A percentile compares a stretch with the other conserved stretches of the same genome.
phyloP scores from a whole-genome alignment of 2,329 filamentous ascomycete species.

The Fusarium lateritium region DNA sequence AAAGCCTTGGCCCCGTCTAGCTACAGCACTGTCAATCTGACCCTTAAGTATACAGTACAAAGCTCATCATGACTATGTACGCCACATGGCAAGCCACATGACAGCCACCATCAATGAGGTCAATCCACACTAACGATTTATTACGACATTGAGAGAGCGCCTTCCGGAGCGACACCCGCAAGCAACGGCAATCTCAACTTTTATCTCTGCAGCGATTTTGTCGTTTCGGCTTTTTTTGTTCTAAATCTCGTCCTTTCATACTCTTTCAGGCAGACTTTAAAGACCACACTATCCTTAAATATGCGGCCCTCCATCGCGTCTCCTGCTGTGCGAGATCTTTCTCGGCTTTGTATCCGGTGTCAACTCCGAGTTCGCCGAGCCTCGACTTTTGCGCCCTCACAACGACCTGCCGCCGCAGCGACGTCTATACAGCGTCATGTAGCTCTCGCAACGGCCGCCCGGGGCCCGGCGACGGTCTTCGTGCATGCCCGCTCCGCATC shows the following conservation, averaged over 20 bases:
- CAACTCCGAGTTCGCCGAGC: slow-evolving; percentile 50
- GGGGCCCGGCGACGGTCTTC: slow-evolving; percentile 6
- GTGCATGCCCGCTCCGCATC: slow-evolving; percentile 30
- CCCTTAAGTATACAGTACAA: neutral
- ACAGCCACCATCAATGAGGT: slow-evolving; percentile 23
- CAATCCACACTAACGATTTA: slow-evolving; percentile 28
- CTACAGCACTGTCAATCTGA: neutral
- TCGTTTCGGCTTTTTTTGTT: neutral
- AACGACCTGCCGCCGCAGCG: slow-evolving; percentile 27
- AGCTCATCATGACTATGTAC: neutral
- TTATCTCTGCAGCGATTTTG: neutral
- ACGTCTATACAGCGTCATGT: slow-evolving; percentile 15
- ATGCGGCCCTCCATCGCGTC: slow-evolving; percentile 51
- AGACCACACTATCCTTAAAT: neutral
- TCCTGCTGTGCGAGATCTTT: slow-evolving; percentile 46
- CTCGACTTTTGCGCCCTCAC: slow-evolving; percentile 41
- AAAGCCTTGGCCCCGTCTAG: neutral
- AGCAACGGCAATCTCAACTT: slow-evolving; percentile 5
- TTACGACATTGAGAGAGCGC: slow-evolving; percentile 29
- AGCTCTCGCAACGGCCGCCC: slow-evolving; percentile 11
- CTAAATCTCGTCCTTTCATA: neutral
- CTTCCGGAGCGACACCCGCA: slow-evolving; percentile 11
- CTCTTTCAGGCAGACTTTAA: neutral
- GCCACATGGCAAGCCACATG: slow-evolving; percentile 12
- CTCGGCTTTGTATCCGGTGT: slow-evolving; percentile 55